Base-by-base conservation (phyloP, 257 asterid genomes). In the Solanum virginianum region DNA sequence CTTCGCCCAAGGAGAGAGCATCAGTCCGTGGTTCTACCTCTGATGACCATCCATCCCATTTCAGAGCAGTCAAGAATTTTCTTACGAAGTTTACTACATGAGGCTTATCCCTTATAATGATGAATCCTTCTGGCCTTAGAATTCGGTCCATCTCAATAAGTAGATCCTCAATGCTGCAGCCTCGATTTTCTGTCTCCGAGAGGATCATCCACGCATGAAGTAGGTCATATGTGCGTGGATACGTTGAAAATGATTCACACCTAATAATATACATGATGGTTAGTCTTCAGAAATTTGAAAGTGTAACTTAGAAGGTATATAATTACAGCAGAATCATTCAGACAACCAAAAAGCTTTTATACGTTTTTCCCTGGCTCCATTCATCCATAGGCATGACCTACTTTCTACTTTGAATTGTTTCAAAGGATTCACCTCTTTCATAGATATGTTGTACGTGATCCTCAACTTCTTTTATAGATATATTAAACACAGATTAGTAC, bases 221-320 rank as follows among this genome's bases (percentile, higher is more conserved):
- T 86, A 96, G 85, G 94, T 96, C 99, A 59, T 90, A 94, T 51
- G 99, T 96, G 66, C 99, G 97, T 11, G 99, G 99, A 86, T 95
- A 95, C 5, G 99, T 96, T 65, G 98, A 96, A 86, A 96, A 96
- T 6, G 99, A 93, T 84, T 96, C 98, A 85, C 99, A 96, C 99
- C 99, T 96, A 96, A 82, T 84, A 36, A 36, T 62, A 85, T 53
- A 82, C 32, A 88, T 87, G 69, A 47, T 56, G 15, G 51, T 83
- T 32, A 85, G 82, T 85, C 16, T n/a, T 86, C 32, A 71, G 83
- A 2, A 5, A 51, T 26, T 51, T 77, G 65, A 77, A 77, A 47
- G 82, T 2, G 1, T 47, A 26, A 24, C 14, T 15, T 49, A 51
- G 9, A 77, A 16, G 17, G 47, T 45, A 16, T 9, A 77, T 49